Percentiles rank a stretch among this genome's conserved stretches.
phyloP scores from a whole-genome alignment of 768 basidiomycete genomes.

The Rhodotorula diobovata region DNA sequence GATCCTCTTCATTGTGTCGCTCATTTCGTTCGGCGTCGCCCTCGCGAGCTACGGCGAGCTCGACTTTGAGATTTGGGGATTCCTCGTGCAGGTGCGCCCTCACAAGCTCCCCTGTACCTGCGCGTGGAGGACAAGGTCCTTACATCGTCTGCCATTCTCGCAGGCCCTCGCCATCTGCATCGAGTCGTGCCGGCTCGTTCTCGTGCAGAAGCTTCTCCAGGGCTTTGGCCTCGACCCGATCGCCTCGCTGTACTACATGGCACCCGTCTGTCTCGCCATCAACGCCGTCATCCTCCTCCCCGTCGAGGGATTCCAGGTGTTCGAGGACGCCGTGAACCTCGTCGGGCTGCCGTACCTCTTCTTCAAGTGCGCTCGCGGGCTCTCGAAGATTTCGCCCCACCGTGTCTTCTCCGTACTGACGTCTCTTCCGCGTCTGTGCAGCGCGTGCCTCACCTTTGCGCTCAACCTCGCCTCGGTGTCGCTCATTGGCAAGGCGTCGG shows the following conservation, averaged over 20 bases:
- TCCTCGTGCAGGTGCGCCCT: constrained; percentile 64
- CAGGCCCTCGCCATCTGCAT: constrained; percentile 54
- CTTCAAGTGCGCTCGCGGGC: constrained; percentile 42
- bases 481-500: constrained; percentile 80
- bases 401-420: background rate
- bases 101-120: background rate
- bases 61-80: constrained; percentile 76
- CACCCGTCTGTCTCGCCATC: constrained; percentile 70
- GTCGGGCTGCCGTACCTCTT: constrained; percentile 51
- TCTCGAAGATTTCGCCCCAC: no score
- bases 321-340: constrained; percentile 60
- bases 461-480: constrained; percentile 95
- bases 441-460: constrained; percentile 79
- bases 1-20: constrained; percentile 60
- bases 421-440: constrained; percentile 54
- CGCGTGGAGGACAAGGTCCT: background rate
- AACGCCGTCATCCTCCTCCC: constrained; percentile 80
- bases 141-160: background rate
- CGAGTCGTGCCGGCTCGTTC: constrained; percentile 86
- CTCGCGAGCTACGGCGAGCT: constrained; percentile 84
- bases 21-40: constrained; percentile 85
- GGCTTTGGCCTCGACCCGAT: constrained; percentile 68
- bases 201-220: constrained; percentile 91
- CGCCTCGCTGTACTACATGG: constrained; percentile 27
- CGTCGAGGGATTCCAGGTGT: constrained; percentile 82